phyloP scores from a whole-genome alignment of 2,329 filamentous ascomycete genomes.

The Talaromyces sp. region DNA sequence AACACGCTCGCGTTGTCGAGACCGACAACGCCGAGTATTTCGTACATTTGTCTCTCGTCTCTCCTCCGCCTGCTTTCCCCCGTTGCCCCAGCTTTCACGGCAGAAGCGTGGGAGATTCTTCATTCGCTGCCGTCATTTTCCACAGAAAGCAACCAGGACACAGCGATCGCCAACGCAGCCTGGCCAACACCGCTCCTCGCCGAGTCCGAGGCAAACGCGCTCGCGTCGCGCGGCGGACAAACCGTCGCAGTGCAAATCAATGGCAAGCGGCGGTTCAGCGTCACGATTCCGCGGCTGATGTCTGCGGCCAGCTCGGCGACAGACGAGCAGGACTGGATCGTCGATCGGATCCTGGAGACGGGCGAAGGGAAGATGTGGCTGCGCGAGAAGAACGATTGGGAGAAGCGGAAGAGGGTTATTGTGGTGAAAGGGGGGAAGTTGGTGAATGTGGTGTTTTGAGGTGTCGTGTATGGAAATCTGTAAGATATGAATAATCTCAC shows the following conservation, averaged over 20 bases:
- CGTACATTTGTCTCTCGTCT: slow-evolving; percentile 45
- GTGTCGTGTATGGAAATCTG: background rate
- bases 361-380: slow-evolving; percentile 57
- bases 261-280: slow-evolving; percentile 66
- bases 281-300: slow-evolving; percentile 56
- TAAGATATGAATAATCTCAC: background rate
- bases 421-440: slow-evolving; percentile 63
- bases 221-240: slow-evolving; percentile 47
- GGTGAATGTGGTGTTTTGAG: slow-evolving; percentile 65
- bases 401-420: slow-evolving; percentile 58
- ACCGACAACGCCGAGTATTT: slow-evolving; percentile 32
- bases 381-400: slow-evolving; percentile 44
- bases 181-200: slow-evolving; percentile 55
- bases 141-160: slow-evolving; percentile 5
- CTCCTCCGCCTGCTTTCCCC: slow-evolving; percentile 72
- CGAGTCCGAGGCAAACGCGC: slow-evolving; percentile 35
- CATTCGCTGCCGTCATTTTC: slow-evolving; percentile 16
- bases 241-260: slow-evolving; percentile 67
- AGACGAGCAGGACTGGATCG: slow-evolving; percentile 55
- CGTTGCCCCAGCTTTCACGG: slow-evolving; percentile 72
- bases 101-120: slow-evolving; percentile 71
- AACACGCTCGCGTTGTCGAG: slow-evolving; percentile 55
- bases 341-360: slow-evolving; percentile 56
- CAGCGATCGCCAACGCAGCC: slow-evolving; percentile 39
- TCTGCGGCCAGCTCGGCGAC: slow-evolving; percentile 26